Conservation (phyloP, 441 rosid species). For the Metrosideros polymorpha region DNA sequence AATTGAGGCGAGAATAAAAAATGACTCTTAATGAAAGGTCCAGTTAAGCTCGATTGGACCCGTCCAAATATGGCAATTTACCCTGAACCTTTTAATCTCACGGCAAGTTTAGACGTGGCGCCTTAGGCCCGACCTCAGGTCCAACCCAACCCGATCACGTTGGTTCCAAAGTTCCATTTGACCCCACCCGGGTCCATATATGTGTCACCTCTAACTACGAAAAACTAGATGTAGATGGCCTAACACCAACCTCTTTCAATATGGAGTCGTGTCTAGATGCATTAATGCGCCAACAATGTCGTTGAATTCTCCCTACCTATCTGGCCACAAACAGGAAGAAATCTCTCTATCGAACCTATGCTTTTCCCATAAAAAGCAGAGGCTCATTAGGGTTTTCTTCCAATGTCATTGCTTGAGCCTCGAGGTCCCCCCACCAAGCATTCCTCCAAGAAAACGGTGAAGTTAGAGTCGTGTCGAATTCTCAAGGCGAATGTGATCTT, state of each 20-base stretch:
- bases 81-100: background rate
- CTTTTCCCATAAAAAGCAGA: too few species aligned
- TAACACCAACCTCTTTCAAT: background rate
- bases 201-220: background rate
- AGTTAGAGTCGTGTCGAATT: too few species aligned
- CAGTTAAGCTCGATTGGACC: background rate
- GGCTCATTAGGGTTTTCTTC: too few species aligned
- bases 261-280: too few species aligned
- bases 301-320: too few species aligned
- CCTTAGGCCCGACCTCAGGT: background rate
- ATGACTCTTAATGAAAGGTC: background rate
- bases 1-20: background rate
- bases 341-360: too few species aligned
- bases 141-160: accelerated
- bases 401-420: too few species aligned
- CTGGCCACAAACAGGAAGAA: too few species aligned
- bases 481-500: too few species aligned
- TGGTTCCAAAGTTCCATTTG: background rate
- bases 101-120: background rate
- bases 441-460: too few species aligned
- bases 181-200: background rate
- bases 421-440: too few species aligned
- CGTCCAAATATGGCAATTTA: background rate
- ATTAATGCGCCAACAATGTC: too few species aligned
- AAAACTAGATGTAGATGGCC: background rate